Evolutionary conservation across 2,329 filamentous ascomycete species (phyloP).

Genomic region (Fusarium protoensiforme): DNA sequence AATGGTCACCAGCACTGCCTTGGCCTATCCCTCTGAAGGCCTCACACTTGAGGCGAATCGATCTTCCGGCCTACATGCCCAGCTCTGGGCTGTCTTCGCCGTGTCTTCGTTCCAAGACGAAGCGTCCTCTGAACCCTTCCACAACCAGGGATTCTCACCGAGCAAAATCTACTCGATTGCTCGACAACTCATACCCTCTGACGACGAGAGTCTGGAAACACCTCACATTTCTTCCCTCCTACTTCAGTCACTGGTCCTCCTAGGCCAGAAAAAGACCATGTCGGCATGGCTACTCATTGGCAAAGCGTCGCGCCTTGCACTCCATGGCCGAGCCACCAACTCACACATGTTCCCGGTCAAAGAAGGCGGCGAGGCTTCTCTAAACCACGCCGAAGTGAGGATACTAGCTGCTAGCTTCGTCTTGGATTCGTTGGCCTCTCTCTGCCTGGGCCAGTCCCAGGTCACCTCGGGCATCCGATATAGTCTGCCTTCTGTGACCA

Average conservation of each 20-base stretch:
- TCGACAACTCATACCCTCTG: constrained; percentile 58
- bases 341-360: constrained; percentile 36
- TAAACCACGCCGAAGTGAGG: constrained; percentile 32
- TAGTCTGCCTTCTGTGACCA: constrained; percentile 24
- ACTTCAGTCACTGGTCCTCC: constrained; percentile 70
- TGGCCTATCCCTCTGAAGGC: constrained; percentile 54
- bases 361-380: constrained; percentile 15
- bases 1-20: constrained; percentile 62
- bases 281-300: constrained; percentile 74
- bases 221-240: constrained; percentile 55
- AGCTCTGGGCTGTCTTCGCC: constrained; percentile 70
- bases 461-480: constrained; percentile 33
- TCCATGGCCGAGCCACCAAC: constrained; percentile 40
- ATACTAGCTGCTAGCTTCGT: constrained; percentile 67
- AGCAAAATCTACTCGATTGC: constrained; percentile 62
- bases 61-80: constrained; percentile 58
- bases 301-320: constrained; percentile 63
- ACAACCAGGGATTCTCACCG: constrained; percentile 12
- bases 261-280: constrained; percentile 67
- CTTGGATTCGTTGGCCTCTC: constrained; percentile 68
- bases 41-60: constrained; percentile 44
- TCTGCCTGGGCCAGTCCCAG: constrained; percentile 56
- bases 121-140: constrained; percentile 27
- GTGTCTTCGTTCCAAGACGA: constrained; percentile 66
- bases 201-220: constrained; percentile 60